Conservation (phyloP, 805 yeast species). For the Priceomyces castillae region DNA sequence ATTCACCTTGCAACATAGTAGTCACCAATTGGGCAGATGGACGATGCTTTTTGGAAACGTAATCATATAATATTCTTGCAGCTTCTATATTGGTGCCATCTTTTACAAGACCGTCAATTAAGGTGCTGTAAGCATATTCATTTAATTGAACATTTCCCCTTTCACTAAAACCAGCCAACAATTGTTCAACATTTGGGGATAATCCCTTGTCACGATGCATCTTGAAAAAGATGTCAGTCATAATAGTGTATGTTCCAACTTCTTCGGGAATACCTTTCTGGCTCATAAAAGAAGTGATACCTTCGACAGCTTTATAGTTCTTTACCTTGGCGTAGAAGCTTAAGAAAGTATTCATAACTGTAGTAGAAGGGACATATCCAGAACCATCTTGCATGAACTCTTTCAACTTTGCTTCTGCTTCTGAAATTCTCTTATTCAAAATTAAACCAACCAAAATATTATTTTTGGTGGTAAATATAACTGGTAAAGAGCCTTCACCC, state of each 20-base stretch:
- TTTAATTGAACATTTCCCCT: slow-evolving; percentile 24
- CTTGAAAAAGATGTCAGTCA: slow-evolving; percentile 55
- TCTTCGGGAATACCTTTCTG: slow-evolving; percentile 48
- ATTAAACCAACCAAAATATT: slow-evolving; percentile 46
- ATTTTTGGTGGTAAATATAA: slow-evolving; percentile 42
- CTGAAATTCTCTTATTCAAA: slow-evolving; percentile 34
- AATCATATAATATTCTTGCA: slow-evolving; percentile 50
- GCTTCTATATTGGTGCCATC: slow-evolving; percentile 45
- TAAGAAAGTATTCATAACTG: slow-evolving; percentile 53
- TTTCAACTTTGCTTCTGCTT: slow-evolving; percentile 44
- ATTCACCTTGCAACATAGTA: slow-evolving; percentile 47
- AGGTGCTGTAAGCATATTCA: slow-evolving; percentile 46
- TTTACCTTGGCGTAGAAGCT: slow-evolving; percentile 36
- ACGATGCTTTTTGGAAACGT: slow-evolving; percentile 34
- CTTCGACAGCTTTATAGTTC: slow-evolving; percentile 48
- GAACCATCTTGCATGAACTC: slow-evolving; percentile 33
- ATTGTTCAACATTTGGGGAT: slow-evolving; percentile 36
- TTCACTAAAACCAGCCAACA: slow-evolving; percentile 41
- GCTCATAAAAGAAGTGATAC: slow-evolving; percentile 45
- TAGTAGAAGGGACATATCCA: slow-evolving; percentile 41
- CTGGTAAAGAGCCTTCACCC: slow-evolving; percentile 21
- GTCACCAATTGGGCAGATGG: slow-evolving; percentile 39
- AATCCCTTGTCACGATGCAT: slow-evolving; percentile 41
- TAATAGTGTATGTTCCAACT: slow-evolving; percentile 59
- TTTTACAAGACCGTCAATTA: slow-evolving; percentile 53